Evolutionary conservation across 257 asterid genomes (phyloP).

Genomic region (Jacaranda mimosifolia): DNA sequence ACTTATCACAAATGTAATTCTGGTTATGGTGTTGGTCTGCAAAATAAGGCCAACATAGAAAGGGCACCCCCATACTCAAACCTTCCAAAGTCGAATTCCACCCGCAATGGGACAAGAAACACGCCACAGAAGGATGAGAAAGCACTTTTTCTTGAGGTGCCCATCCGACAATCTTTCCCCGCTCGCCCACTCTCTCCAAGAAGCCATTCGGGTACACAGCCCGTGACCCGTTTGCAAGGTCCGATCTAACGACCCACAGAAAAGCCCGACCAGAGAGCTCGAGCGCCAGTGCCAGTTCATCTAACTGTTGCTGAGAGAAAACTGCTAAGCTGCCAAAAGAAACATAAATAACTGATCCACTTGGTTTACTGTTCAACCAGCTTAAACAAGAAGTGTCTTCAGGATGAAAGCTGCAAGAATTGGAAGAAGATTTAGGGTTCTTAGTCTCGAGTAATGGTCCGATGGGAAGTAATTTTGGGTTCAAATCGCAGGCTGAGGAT

Average conservation of each 20-base stretch:
- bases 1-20: constrained; percentile 47
- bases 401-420: constrained; percentile 36
- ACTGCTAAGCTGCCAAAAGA: constrained; percentile 57
- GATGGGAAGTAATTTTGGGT: constrained; percentile 40
- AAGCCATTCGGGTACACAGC: constrained; percentile 44
- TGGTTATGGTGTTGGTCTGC: constrained; percentile 50
- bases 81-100: constrained; percentile 59
- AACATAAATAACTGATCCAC: constrained; percentile 49
- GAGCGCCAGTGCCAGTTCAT: constrained; percentile 57
- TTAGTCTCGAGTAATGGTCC: constrained; percentile 43
- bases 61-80: constrained; percentile 43
- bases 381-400: constrained; percentile 49
- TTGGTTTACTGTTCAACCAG: constrained; percentile 47
- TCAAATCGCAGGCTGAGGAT: constrained; percentile 41
- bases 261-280: constrained; percentile 52
- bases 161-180: constrained; percentile 53
- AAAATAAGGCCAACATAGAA: constrained; percentile 57
- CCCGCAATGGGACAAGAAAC: constrained; percentile 58
- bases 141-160: constrained; percentile 55
- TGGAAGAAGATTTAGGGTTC: not conserved
- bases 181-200: constrained; percentile 39
- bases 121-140: constrained; percentile 42
- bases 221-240: constrained; percentile 40
- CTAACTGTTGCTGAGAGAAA: constrained; percentile 46
- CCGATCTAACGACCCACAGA: constrained; percentile 55